A percentile compares a stretch with the other conserved stretches of the same genome.
These are phyloP conservation scores for Fusarium keratoplasticum DNA, from an alignment of 2,329 filamentous ascomycete genomes.

Conservation along the genomic window DNA sequence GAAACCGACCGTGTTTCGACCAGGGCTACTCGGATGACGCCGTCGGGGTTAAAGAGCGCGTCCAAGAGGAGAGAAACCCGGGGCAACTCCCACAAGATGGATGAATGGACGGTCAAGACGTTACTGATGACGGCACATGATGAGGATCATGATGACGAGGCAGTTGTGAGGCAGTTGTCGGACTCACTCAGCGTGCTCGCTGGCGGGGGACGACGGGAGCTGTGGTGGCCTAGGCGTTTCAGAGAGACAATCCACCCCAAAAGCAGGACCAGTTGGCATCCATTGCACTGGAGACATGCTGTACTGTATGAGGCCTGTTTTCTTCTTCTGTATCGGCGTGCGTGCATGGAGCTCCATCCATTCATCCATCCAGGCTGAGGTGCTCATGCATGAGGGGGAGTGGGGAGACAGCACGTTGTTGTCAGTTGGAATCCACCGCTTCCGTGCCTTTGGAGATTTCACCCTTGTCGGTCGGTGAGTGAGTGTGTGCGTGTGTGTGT, in stretches of 20 bases:
- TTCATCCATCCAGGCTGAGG: background rate
- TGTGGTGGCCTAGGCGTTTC: background rate
- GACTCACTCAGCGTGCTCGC: background rate
- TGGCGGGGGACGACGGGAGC: background rate
- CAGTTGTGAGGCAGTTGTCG: background rate
- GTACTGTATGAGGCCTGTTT: background rate
- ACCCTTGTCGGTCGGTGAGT: background rate
- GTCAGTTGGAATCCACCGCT: conserved; percentile 9
- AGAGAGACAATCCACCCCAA: background rate
- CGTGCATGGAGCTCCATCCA: background rate
- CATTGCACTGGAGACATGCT: background rate
- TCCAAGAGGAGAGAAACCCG: conserved; percentile 10
- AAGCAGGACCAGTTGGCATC: background rate
- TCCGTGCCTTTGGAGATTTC: background rate
- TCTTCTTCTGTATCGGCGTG: background rate
- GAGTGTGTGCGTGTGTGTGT: background rate
- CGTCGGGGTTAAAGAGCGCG: conserved; percentile 30
- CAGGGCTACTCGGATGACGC: conserved; percentile 37
- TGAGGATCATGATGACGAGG: conserved; percentile 15
- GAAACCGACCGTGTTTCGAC: conserved; percentile 47
- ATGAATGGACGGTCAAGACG: background rate
- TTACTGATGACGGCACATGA: conserved; percentile 7
- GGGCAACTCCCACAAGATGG: conserved; percentile 7
- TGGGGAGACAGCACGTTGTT: conserved; percentile 7
- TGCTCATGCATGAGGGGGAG: conserved; percentile 11